A percentile compares a stretch with the other conserved stretches of the same genome.
Evolutionary conservation across 352 stramenopile genomes (phyloP).

Genomic region (Phytophthora nicotianae): DNA sequence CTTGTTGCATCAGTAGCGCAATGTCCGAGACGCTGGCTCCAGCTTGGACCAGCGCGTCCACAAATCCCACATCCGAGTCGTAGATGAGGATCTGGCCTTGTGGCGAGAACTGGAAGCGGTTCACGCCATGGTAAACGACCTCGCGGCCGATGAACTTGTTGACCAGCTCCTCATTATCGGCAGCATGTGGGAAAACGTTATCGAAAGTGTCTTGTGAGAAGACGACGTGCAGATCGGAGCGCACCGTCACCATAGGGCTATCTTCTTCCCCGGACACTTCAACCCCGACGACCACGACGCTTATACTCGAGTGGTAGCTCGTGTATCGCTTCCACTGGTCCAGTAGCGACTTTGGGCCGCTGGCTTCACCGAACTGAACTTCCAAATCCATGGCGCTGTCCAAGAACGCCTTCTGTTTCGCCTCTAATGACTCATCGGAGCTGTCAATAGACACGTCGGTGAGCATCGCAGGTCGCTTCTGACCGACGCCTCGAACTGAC

Average conservation of each 20-base stretch:
- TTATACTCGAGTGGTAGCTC: conserved; percentile 39
- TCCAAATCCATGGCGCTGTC: conserved; percentile 43
- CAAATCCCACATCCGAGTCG: conserved; percentile 65
- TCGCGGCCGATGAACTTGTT: conserved; percentile 49
- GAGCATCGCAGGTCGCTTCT: conserved; percentile 40
- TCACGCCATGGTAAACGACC: conserved; percentile 54
- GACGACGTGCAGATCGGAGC: conserved; percentile 49
- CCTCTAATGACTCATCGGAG: conserved; percentile 15
- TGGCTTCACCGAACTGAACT: conserved; percentile 33
- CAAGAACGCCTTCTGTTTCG: conserved; percentile 43
- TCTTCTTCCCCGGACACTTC: conserved; percentile 49
- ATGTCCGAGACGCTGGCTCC: conserved; percentile 52
- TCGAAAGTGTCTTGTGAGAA: conserved; percentile 59
- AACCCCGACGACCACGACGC: conserved; percentile 41
- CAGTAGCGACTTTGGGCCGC: conserved; percentile 34
- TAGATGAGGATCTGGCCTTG: conserved; percentile 55
- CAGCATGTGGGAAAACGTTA: conserved; percentile 64
- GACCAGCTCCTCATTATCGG: conserved; percentile 47
- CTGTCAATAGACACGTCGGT: conserved; percentile 9
- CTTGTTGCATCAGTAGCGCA: conserved; percentile 52
- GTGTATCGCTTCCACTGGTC: conserved; percentile 57
- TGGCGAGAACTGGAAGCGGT: conserved; percentile 56
- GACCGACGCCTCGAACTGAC: conserved; percentile 16
- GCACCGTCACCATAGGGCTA: conserved; percentile 51
- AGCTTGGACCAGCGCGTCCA: conserved; percentile 48